Base-by-base conservation (phyloP, 306 rosid genomes). In the Gastrolobium villosum region DNA sequence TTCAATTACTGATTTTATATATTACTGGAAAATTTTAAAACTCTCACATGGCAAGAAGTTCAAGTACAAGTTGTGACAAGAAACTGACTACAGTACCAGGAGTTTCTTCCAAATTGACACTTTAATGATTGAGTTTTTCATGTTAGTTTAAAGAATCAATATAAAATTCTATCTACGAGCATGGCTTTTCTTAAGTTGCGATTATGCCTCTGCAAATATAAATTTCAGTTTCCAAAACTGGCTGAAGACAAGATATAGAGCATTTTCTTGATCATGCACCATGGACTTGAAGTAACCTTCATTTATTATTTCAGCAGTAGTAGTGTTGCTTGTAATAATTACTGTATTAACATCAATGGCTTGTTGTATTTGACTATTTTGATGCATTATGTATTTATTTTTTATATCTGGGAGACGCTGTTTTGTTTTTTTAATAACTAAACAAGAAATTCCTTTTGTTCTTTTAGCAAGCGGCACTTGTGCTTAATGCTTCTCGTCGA, bases 401-500 rank as follows among this genome's bases (percentile, higher is more conserved):
- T 77, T 6, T 13, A 61, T 68, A 3, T 11, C 57, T 13, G 53
- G 35, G 10, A 43, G 64, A 45, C 7, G 40, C 10, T 44, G 10
- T 34, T 83, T 79, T 48, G 13, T 64, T 67, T n/a, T n/a, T n/a
- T n/a, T 61, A 36, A 32, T 70, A 30, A 37, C 63, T 32, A 62
- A 54, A 63, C 65, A 54, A 70, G 28, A 76, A 49, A 65, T 64
- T 20, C 13, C 14, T 79, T 75, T 49, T 48, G 26, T 82, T 70
- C 74, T 65, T 81, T 75, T 28, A 94, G 98, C 94, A 91, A 94
- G 98, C 98, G 1, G 97, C 97, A 0, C 94, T 94, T 53, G 98
- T 94, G 78, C 90, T 94, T 53, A 94, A 94, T 79, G 98, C 98
- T 83, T 94, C 97, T 79, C 98, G 98, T 55, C 89, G 98, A 74